Percentiles rank a stretch among this genome's conserved stretches.
These are phyloP conservation scores for Medicago truncatula DNA, from an alignment of 306 rosid genomes.

Conservation along the genomic window MtrunA17r5.0-ANR NC_053048.1:39528001-39528500, in stretches of 20 bases:
- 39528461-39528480: not conserved
- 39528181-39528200: not conserved
- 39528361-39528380: not conserved
- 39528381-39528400: not conserved
- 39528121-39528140: not conserved
- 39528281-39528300: conserved; percentile 5
- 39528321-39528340: not conserved
- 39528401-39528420: not conserved
- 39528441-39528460: not conserved
- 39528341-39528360: not conserved
- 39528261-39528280: conserved; percentile 12
- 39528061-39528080: conserved; percentile 29
- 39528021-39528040: conserved; percentile 70
- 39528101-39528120: not conserved
- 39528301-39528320: not conserved
- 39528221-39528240: not conserved
- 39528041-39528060: conserved; percentile 30
- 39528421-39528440: conserved; percentile 16
- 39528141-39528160: conserved; percentile 9
- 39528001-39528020: conserved; percentile 89
- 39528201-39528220: not conserved
- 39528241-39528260: not conserved
- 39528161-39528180: not conserved
- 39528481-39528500: not conserved
- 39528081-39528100: conserved; percentile 18